phyloP scores from a whole-genome alignment of 441 rosid genomes.

The Brassica balearica region DNA sequence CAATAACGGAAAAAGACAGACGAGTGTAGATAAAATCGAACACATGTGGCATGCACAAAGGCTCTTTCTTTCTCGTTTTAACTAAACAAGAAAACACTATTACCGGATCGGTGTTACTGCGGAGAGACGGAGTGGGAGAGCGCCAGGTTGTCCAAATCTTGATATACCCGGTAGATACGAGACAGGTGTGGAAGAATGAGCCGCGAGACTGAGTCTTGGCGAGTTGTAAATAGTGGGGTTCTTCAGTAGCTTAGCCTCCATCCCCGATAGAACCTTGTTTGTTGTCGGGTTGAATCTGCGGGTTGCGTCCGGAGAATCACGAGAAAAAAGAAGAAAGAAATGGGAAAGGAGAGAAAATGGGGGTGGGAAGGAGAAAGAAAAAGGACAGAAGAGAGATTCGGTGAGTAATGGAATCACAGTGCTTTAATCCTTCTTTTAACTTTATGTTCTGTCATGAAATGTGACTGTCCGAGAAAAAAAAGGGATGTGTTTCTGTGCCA shows the following conservation, averaged over 20 bases:
- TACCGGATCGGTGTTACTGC: neutral
- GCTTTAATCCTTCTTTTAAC: neutral
- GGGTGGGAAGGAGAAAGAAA: neutral
- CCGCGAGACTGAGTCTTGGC: neutral
- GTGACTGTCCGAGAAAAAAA: neutral
- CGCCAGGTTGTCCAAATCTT: neutral
- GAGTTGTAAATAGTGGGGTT: neutral
- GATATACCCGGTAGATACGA: neutral
- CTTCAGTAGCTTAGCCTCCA: neutral
- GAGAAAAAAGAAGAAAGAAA: neutral
- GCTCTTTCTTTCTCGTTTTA: neutral
- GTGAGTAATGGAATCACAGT: neutral
- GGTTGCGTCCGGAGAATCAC: neutral
- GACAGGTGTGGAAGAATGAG: neutral
- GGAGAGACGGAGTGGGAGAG: neutral
- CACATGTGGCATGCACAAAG: neutral
- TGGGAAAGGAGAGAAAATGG: neutral
- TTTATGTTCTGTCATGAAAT: neutral
- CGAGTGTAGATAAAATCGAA: neutral
- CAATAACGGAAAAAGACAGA: neutral
- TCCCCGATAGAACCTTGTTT: neutral
- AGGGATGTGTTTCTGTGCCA: neutral
- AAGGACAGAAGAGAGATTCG: neutral
- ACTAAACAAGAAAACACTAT: neutral
- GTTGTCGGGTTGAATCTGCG: neutral